phyloP scores from a whole-genome alignment of 148 eudicot genomes.

The Suaeda aralocaspica region DNA sequence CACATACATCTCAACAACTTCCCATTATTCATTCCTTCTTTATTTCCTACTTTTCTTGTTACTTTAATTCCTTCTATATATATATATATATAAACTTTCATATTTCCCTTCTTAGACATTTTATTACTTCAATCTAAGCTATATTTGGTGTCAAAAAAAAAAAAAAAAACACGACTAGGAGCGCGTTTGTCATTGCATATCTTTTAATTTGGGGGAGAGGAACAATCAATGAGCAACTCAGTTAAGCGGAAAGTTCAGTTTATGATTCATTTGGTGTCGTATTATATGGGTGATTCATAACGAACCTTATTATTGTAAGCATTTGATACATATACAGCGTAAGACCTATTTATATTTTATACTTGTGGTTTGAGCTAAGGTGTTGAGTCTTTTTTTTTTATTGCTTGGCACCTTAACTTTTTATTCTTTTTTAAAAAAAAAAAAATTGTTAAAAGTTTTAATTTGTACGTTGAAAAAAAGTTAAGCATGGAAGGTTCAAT shows the following conservation, averaged over 20 bases:
- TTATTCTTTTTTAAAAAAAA: background rate
- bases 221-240: slow-evolving; percentile 8
- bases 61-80: no score
- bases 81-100: no score
- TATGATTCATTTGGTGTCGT: slow-evolving; percentile 10
- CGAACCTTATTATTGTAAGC: background rate
- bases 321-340: background rate
- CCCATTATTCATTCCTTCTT: no score
- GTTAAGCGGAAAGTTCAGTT: slow-evolving; percentile 7
- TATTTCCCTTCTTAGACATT: background rate
- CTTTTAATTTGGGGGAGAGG: background rate
- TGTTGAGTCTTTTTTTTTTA: background rate
- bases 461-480: background rate
- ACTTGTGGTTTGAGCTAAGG: background rate
- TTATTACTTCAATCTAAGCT: no score
- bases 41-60: no score
- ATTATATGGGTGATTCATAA: background rate
- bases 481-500: slow-evolving; percentile 31
- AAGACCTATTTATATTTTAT: background rate
- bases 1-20: no score
- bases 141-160: no score
- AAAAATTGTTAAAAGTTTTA: no score
- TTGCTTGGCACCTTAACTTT: background rate
- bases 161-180: no score
- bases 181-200: no score